phyloP scores from a whole-genome alignment of 1,139 yeast genomes.

The Yamadazyma sp. region DNA sequence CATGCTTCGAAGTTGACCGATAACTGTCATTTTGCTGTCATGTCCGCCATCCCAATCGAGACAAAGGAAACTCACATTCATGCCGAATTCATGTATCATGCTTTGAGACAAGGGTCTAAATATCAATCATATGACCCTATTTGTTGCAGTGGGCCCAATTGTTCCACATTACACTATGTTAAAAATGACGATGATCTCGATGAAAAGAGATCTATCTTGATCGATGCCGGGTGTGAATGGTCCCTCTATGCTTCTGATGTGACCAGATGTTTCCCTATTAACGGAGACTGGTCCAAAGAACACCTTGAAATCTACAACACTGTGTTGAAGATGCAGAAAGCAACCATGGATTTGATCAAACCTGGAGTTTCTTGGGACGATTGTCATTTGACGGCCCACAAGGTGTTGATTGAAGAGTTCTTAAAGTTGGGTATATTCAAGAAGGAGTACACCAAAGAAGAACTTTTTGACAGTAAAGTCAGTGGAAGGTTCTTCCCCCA shows the following conservation, averaged over 20 bases:
- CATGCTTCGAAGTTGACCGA: conserved; percentile 85
- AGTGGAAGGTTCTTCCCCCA: conserved; percentile 89
- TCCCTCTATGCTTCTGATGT: conserved; percentile 89
- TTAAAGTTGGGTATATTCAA: conserved; percentile 75
- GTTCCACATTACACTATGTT: conserved; percentile 88
- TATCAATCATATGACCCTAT: conserved; percentile 90
- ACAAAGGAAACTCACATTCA: conserved; percentile 87
- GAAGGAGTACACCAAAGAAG: conserved; percentile 56
- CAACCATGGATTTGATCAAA: conserved; percentile 64
- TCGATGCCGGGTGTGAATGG: conserved; percentile 99
- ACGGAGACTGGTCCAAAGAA: conserved; percentile 87
- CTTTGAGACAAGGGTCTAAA: conserved; percentile 91
- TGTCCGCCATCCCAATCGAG: conserved; percentile 90
- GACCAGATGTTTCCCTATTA: conserved; percentile 90
- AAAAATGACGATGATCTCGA: conserved; percentile 70
- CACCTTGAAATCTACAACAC: conserved; percentile 78
- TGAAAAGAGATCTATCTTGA: conserved; percentile 62
- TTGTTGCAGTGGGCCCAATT: conserved; percentile 90
- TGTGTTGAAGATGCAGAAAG: conserved; percentile 82
- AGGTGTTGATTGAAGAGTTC: conserved; percentile 69
- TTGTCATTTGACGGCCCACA: conserved; percentile 77
- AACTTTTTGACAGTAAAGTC: conserved; percentile 66
- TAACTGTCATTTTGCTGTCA: conserved; percentile 84
- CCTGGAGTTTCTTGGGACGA: conserved; percentile 90
- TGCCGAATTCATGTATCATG: conserved; percentile 93